Evolutionary conservation across 176 grass and related monocot species (phyloP), one percentile per base, ranked within the genome.

Genomic region (Bothriochloa decipiens): DNA sequence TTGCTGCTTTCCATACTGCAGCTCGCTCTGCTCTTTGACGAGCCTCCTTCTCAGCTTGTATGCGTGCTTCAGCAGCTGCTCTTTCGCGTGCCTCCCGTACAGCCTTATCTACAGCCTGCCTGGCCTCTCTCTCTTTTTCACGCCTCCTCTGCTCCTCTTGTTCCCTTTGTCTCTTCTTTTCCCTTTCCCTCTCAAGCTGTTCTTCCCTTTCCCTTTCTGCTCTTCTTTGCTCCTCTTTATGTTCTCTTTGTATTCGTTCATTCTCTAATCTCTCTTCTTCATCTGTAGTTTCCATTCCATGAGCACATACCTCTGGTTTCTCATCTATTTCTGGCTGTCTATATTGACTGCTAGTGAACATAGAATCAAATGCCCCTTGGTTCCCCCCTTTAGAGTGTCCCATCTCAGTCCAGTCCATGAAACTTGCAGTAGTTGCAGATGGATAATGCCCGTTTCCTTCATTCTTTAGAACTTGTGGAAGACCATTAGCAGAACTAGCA

Each of bases 71-170:
- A 45, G 76, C 52, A 84, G 76, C 63, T 26, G 89, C 81, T 69
- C 89, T 87, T 80, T 91, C 85, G 25, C 85, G 81, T 80, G 81
- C 89, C 61, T 91, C 89, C 47, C 84, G 67, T 33, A 83, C 43
- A 47, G 89, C 89, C 81, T 82, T 91, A 69, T 84, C 84, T 57
- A 86, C 68, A 84, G 76, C 85, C 28, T 76, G 68, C 70, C 81
- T 87, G 16, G 74, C 79, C 55, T 87, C 81, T 84, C 74, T 87
- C 69, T 87, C 75, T 66, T 22, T 87, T 84, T 84, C 81, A 80
- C 43, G 32, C 72, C 81, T 87, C 84, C 64, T 91, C 26, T 2
- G 22, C 50, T 91, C 84, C 50, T 84, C 85, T 22, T 79, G 74
- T 35, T 84, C 89, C 66, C 26, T 72, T 86, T 23, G 55, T 77